Evolutionary conservation across 2,329 filamentous ascomycete genomes (phyloP).

Genomic region (Arthrinium phaeospermum): DNA sequence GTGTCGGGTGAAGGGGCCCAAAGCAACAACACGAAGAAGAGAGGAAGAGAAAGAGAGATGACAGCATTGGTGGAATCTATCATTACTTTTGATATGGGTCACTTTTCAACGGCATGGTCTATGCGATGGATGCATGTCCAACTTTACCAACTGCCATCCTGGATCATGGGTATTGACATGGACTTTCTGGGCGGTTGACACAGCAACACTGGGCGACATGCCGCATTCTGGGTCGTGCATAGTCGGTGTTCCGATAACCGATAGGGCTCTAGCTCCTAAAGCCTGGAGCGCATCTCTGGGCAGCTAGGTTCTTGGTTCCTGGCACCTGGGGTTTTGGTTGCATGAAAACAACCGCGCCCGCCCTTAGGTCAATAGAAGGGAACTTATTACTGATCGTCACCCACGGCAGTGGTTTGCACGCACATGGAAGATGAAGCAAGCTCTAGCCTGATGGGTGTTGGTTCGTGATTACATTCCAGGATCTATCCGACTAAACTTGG

Average conservation of each 20-base stretch:
- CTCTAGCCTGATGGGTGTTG: not conserved
- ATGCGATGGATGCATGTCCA: not conserved
- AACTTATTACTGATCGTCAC: not conserved
- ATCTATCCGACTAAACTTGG: not conserved
- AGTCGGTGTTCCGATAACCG: not conserved
- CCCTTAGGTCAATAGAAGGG: not conserved
- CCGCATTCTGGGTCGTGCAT: not conserved
- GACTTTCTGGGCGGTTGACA: not conserved
- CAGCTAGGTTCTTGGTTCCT: too few relatives aligned
- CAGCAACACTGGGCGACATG: not conserved
- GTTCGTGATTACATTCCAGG: not conserved
- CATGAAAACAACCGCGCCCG: not conserved
- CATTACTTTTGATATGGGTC: not conserved
- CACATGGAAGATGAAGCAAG: not conserved
- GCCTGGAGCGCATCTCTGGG: not conserved
- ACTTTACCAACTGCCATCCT: not conserved
- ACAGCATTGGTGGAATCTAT: constrained; percentile 6
- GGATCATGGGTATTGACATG: not conserved
- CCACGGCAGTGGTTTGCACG: not conserved
- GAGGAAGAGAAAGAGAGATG: not conserved
- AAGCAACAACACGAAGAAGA: constrained; percentile 19
- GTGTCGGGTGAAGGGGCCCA: not conserved
- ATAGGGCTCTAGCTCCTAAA: not conserved
- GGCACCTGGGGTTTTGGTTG: not conserved
- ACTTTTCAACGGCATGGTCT: not conserved